A percentile compares a stretch with the other conserved stretches of the same genome.
Conservation (phyloP, 176 grass and related monocot genomes). For the Cymbopogon citratus region DNA sequence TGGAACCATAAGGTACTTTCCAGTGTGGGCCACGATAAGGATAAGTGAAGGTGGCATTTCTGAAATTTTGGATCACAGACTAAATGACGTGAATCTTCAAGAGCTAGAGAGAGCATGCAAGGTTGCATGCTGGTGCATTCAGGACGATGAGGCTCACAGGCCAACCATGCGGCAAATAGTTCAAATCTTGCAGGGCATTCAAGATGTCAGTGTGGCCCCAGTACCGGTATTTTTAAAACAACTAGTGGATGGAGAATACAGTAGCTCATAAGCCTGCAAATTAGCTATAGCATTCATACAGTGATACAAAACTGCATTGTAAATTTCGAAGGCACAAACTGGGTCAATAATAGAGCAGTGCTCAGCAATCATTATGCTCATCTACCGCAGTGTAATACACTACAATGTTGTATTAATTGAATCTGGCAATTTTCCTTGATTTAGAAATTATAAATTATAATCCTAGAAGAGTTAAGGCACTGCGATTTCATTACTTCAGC, state of each 20-base stretch:
- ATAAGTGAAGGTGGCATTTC: neutral
- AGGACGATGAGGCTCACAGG: slow-evolving; percentile 27
- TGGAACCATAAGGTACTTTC: neutral
- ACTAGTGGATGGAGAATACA: neutral
- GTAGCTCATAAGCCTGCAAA: neutral
- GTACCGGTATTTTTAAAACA: slow-evolving; percentile 1
- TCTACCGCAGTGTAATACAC: neutral
- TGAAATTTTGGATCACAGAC: neutral
- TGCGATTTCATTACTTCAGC: too few relatives aligned
- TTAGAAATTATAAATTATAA: too few relatives aligned
- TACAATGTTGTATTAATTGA: neutral
- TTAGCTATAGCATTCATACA: neutral
- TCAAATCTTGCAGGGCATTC: slow-evolving; percentile 29
- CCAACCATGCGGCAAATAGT: slow-evolving; percentile 26
- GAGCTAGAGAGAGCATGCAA: slow-evolving; percentile 40
- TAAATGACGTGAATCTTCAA: neutral
- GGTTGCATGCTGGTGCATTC: slow-evolving; percentile 40
- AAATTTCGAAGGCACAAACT: neutral
- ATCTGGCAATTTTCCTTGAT: too few relatives aligned
- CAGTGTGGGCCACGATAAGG: slow-evolving; percentile 9
- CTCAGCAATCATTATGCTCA: neutral
- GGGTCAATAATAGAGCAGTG: neutral
- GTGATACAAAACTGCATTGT: neutral
- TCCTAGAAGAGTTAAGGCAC: too few relatives aligned
- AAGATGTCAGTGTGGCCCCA: neutral